Evolutionary conservation across 176 grass and related monocot species (phyloP).

Genomic region (Oryza meyeriana): DNA sequence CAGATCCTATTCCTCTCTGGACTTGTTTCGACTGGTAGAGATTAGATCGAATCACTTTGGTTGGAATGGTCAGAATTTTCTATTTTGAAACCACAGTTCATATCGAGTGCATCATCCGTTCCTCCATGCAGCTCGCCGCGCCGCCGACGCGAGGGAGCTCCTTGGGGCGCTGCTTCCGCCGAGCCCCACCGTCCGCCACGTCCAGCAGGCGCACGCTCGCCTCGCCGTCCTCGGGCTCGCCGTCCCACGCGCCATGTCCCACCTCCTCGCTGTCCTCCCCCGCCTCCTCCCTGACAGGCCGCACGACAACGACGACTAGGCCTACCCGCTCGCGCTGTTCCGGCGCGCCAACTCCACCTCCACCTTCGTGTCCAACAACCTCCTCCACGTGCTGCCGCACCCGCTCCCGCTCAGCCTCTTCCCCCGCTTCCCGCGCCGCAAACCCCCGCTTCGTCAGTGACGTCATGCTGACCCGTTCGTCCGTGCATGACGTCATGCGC

Average conservation of each 20-base stretch:
- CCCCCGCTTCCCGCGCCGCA: slow-evolving; percentile 40
- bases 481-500: no score
- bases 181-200: slow-evolving; percentile 29
- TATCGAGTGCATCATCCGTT: no score
- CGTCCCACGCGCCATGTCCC: slow-evolving; percentile 32
- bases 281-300: slow-evolving; percentile 2
- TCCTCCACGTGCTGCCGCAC: slow-evolving; percentile 57
- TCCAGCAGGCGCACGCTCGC: slow-evolving; percentile 66
- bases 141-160: slow-evolving; percentile 26
- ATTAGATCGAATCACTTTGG: no score
- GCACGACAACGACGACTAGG: neutral
- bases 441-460: no score
- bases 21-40: neutral
- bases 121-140: slow-evolving; percentile 24
- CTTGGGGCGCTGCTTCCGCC: slow-evolving; percentile 36
- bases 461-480: no score
- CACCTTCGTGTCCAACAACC: slow-evolving; percentile 62
- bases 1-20: neutral
- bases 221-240: slow-evolving; percentile 62
- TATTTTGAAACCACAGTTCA: no score
- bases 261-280: slow-evolving; percentile 47
- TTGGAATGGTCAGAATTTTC: no score
- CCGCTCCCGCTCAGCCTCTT: slow-evolving; percentile 52
- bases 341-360: slow-evolving; percentile 27
- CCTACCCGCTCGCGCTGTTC: slow-evolving; percentile 40